Evolutionary conservation across 2,329 filamentous ascomycete genomes (phyloP), one percentile per base, ranked within the genome.

Genomic region (Colletotrichum liriopes): DNA sequence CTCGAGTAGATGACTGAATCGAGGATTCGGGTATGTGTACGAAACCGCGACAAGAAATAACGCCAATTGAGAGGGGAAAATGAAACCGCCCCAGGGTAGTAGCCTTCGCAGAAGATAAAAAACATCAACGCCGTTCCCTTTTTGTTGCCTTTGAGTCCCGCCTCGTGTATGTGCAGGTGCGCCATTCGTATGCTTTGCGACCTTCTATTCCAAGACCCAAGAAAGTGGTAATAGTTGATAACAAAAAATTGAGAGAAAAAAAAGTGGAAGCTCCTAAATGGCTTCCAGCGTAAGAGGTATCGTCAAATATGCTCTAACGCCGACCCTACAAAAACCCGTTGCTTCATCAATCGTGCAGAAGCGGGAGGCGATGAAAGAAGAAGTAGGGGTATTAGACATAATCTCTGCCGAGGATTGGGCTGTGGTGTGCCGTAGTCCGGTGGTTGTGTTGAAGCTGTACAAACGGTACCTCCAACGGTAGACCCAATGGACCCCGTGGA

Each of bases 171-270:
- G 70, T 74, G 55, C 67, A 55, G 71, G 67, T 67, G 45, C 71
- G 71, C 71, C 71, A 51, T 66, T 73, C 71, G 61, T 74, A 64
- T 74, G 67, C 71, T 71, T 71, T 62, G 73, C 73, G 67, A 66
- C 73, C 71, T 54, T 73, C 49, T 67, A 59, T 29, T 52, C 43
- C 55, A 47, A 41, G 5, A 37, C 65, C 60, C 32, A 56, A 16
- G 12, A 41, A 47, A 37, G 67, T n/a, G 47, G 65, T 39, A 66
- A n/a, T n/a, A 37, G 16, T 32, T 23, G 11, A 47, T 47, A 14
- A 26, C 39, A 9, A n/a, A 41, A 39, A 52, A 55, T 58, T 52
- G 23, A 65, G 26, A n/a, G n/a, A n/a, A 61, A 37, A 58, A 51
- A 51, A 51, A 18, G n/a, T 49, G 59, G n/a, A 49, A 62, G 32